Conservation (phyloP, 2,329 filamentous ascomycete genomes). For the Curvularia eragrostidis region DNA sequence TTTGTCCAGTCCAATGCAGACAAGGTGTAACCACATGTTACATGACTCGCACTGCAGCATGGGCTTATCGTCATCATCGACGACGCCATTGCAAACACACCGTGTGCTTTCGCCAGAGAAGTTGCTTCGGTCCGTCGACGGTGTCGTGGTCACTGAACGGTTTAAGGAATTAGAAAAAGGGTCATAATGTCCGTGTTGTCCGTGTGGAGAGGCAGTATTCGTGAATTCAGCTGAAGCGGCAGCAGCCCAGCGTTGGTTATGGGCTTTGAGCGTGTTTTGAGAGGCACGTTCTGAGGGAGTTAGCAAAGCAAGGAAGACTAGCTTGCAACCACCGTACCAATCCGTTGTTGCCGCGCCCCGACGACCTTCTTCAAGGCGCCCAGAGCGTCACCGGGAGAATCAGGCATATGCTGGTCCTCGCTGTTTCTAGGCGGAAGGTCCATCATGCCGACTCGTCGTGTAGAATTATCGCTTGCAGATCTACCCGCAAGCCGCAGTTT, state of each 20-base stretch:
- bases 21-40: conserved; percentile 67
- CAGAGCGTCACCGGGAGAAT: conserved; percentile 49
- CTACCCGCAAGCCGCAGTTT: conserved; percentile 34
- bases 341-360: conserved; percentile 45
- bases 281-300: conserved; percentile 37
- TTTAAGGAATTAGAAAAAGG: conserved; percentile 49
- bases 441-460: conserved; percentile 43
- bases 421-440: conserved; percentile 38
- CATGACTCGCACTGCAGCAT: conserved; percentile 71
- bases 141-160: conserved; percentile 58
- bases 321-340: conserved; percentile 34
- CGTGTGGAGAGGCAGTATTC: conserved; percentile 25
- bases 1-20: conserved; percentile 62
- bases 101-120: conserved; percentile 60
- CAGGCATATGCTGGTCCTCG: conserved; percentile 36
- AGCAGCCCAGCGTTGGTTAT: conserved; percentile 56
- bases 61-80: conserved; percentile 58
- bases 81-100: conserved; percentile 62
- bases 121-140: conserved; percentile 61
- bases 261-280: conserved; percentile 50
- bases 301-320: conserved; percentile 21
- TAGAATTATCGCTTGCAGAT: conserved; percentile 29
- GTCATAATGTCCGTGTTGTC: conserved; percentile 38
- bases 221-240: conserved; percentile 48
- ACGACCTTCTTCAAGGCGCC: conserved; percentile 52